These are phyloP conservation scores for Periconia digitata DNA, from an alignment of 2,329 filamentous ascomycete genomes.

Conservation along the genomic window DNA sequence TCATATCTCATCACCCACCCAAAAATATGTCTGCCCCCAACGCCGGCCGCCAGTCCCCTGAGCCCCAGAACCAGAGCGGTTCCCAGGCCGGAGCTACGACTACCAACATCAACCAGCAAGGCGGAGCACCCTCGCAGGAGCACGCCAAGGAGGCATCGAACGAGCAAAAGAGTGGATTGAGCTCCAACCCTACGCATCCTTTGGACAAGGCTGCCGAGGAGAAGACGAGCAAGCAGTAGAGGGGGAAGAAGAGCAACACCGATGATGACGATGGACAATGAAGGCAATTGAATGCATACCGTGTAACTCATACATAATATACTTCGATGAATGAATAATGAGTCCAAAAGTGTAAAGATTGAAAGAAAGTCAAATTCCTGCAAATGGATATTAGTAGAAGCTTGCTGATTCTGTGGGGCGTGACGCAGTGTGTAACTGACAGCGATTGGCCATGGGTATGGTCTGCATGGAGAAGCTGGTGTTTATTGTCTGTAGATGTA, in stretches of 20 bases:
- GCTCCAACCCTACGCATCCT: constrained; percentile 67
- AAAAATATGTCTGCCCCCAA: constrained; percentile 62
- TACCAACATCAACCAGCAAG: constrained; percentile 60
- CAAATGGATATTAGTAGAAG: too few species aligned
- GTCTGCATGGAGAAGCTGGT: too few species aligned
- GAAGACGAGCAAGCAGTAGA: constrained; percentile 60
- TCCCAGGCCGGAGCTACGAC: constrained; percentile 63
- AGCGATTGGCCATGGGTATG: too few species aligned
- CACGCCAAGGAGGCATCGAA: constrained; percentile 54
- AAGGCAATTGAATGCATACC: too few species aligned
- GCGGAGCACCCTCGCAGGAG: constrained; percentile 41
- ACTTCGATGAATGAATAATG: too few species aligned
- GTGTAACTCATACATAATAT: too few species aligned
- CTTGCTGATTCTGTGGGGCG: too few species aligned
- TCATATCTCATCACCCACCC: constrained; percentile 16
- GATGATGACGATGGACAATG: background rate
- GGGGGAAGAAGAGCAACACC: background rate
- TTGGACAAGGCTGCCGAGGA: constrained; percentile 63
- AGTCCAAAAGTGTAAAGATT: too few species aligned
- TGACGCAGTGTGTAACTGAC: too few species aligned
- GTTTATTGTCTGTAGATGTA: too few species aligned
- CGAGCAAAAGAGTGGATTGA: constrained; percentile 47
- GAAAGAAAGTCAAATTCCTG: too few species aligned
- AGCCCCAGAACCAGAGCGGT: constrained; percentile 68
- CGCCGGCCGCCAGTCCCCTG: constrained; percentile 75